Evolutionary conservation across 2,329 filamentous ascomycete genomes (phyloP).

Genomic region (Aspergillus novofumigatus): DNA sequence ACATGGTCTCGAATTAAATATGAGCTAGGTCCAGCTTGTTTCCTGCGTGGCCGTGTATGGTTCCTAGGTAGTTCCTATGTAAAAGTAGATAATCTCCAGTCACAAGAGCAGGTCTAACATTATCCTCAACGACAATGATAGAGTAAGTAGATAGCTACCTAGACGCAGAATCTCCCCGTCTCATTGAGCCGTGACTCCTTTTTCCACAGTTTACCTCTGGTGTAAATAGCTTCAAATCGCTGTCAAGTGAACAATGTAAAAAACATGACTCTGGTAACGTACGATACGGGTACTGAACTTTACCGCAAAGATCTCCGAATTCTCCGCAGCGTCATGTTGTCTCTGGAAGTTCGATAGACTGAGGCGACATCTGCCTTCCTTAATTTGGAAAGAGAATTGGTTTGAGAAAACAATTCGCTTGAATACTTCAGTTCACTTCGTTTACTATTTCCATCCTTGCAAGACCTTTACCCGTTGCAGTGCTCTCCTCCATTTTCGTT

Average conservation of each 20-base stretch:
- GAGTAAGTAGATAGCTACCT: background rate
- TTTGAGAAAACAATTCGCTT: background rate
- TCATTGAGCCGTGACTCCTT: background rate
- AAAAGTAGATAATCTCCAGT: background rate
- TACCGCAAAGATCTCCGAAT: background rate
- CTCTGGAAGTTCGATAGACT: background rate
- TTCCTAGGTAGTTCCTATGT: background rate
- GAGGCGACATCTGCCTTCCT: background rate
- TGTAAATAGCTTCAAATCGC: background rate
- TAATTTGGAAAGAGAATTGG: background rate
- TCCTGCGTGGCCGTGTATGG: background rate
- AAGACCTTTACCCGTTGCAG: background rate
- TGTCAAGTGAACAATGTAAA: background rate
- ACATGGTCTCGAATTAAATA: background rate
- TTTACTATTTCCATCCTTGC: background rate
- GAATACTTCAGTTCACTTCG: background rate
- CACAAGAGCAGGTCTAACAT: background rate
- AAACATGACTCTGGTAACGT: background rate
- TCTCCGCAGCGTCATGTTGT: slow-evolving; percentile 15
- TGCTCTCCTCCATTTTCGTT: background rate
- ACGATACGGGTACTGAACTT: background rate
- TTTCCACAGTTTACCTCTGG: background rate
- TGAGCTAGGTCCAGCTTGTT: background rate
- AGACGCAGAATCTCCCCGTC: background rate
- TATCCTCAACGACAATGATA: no score